Conservation (phyloP, 805 yeast species). For the Candida taoyuanica region DNA sequence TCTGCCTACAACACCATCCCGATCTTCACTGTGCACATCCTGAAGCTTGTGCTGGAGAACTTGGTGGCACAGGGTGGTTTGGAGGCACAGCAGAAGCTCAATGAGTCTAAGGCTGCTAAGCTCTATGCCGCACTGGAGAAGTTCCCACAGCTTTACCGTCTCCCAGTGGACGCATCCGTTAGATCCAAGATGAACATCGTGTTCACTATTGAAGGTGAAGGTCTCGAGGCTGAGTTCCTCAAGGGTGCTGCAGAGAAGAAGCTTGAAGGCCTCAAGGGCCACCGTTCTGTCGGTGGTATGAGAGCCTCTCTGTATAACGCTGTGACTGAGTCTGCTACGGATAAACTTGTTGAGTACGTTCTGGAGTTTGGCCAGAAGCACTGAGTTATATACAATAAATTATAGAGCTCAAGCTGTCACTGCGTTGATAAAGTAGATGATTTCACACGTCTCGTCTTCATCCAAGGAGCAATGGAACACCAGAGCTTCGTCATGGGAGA, state of each 20-base stretch:
- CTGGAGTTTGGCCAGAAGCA: slow-evolving; percentile 33
- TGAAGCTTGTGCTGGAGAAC: slow-evolving; percentile 68
- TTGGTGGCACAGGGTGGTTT: slow-evolving; percentile 72
- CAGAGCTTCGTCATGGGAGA: slow-evolving; percentile 54
- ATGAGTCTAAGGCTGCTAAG: slow-evolving; percentile 55
- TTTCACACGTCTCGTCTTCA: slow-evolving; percentile 58
- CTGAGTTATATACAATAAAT: slow-evolving; percentile 27
- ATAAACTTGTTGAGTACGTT: slow-evolving; percentile 10
- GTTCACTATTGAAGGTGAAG: slow-evolving; percentile 66
- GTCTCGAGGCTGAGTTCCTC: slow-evolving; percentile 64
- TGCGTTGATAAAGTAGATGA: slow-evolving; percentile 52
- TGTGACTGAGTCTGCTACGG: slow-evolving; percentile 37
- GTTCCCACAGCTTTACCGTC: slow-evolving; percentile 57
- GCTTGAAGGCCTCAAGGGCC: slow-evolving; percentile 86
- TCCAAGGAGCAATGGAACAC: slow-evolving; percentile 65
- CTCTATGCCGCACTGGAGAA: slow-evolving; percentile 64
- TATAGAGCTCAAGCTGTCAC: slow-evolving; percentile 12
- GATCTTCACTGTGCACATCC: slow-evolving; percentile 82
- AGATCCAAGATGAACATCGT: slow-evolving; percentile 94
- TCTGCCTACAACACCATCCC: slow-evolving; percentile 96
- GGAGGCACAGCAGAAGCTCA: slow-evolving; percentile 48
- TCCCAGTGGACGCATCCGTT: slow-evolving; percentile 57
- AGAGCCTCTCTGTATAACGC: slow-evolving; percentile 94
- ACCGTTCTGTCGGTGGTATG: slow-evolving; percentile 95
- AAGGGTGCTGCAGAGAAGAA: slow-evolving; percentile 55